Evolutionary conservation across 1,284 basidiomycete species (phyloP), one percentile per base, ranked within the genome.

Genomic region (Chalciporus sp.): DNA sequence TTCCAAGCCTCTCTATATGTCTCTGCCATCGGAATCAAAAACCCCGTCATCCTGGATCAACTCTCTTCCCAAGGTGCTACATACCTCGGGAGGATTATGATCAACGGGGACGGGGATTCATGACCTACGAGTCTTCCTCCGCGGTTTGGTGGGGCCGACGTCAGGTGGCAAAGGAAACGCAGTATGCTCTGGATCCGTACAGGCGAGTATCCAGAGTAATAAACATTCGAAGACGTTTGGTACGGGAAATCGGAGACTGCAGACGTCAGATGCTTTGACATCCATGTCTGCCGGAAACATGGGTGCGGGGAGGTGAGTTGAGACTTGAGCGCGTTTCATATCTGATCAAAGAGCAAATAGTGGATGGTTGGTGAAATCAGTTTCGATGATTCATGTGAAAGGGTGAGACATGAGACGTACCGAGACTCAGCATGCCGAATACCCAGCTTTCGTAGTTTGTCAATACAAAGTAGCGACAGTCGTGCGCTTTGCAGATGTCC

Each of bases 401-500:
- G 35, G 35, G 5, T 3, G 12, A 9, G 35, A 6, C 27, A 10
- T 7, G 40, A 12, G 28, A 28, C 57, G 6, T 28, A 56, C 58
- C 47, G 1, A 20, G 3, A 27, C 52, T 63, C 26, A 63, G 26
- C 14, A 40, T 29, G 11, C 61, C 61, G 10, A 56, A 57, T 3
- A 56, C 51, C 52, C 61, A 60, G 1, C 54, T 20, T 9, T 61
- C 49, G 37, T 59, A 61, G n/a, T 44, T 56, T 2, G 56, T 63
- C 53, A 57, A 37, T 23, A 58, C 17, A 44, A 61, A 63, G 39
- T 40, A 58, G n/a, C 48, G 58, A 39, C 58, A 58, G 7, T 55
- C 16, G 33, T 37, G 20, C 26, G 53, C 40, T 11, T 19, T 26
- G 11, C 61, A 62, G 6, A 60, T 37, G 35, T 54, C 56, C 56